Evolutionary conservation across 2,329 filamentous ascomycete genomes (phyloP), one percentile per base, ranked within the genome.

Genomic region (Colletotrichum caudatum): DNA sequence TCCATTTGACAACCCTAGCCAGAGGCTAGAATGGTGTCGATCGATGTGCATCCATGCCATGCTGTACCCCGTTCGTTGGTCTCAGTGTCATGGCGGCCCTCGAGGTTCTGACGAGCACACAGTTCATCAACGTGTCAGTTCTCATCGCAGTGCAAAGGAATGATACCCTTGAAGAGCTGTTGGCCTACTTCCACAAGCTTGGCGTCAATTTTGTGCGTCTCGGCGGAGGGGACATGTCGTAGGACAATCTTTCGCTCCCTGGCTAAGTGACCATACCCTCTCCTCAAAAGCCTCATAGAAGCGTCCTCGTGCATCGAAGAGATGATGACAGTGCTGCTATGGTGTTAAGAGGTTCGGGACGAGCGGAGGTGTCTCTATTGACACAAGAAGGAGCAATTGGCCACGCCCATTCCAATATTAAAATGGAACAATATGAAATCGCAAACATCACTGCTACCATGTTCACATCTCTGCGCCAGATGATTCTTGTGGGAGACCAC

Each of bases 141-240:
- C 86, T 97, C 26, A 85, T 97, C 4, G 88, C 94, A 0, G 94
- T 94, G 9, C 94, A 97, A 76, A 98, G 94, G 0, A 98, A 98
- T 71, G 94, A 97, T 80, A 94, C 94, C 0, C 83, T 97, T 0
- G 94, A 98, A 75, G 94, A 97, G 77, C 84, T 98, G 0, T 83
- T 97, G 0, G 82, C 83, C 1, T 89, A 91, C 66, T 85, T 94
- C 20, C 84, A 89, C 1, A 77, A 82, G 1, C 66, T 76, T 0
- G 80, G 78, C 3, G 92, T 80, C 85, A 86, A 89, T 1, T 90
- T 94, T 69, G 82, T 84, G 12, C 85, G 87, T 2, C 77, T 89
- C 12, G 94, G 94, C 53, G 90, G 41, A 44, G 16, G 2, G 44
- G 59, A 5, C 41, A 64, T 14, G 51, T 51, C 26, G 41, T 26